These are phyloP conservation scores for Abrus precatorius DNA, from an alignment of 306 rosid species.

Conservation along the genomic window DNA sequence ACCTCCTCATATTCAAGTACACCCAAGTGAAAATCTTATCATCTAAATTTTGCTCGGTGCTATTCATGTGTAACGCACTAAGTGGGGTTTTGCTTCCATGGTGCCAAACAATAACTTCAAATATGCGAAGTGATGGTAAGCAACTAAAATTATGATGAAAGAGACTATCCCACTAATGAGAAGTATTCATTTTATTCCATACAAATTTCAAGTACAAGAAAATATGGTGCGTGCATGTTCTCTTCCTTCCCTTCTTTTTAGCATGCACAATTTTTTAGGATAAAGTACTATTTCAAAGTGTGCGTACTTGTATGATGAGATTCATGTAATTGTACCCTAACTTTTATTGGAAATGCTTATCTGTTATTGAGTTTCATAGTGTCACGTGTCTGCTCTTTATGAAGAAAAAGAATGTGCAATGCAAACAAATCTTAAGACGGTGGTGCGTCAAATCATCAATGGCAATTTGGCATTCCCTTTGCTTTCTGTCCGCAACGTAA, in stretches of 20 bases:
- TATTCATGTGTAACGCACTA: conserved; percentile 55
- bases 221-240: conserved; percentile 45
- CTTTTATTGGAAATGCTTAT: conserved; percentile 43
- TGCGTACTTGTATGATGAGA: conserved; percentile 42
- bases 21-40: conserved; percentile 10
- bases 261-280: conserved; percentile 16
- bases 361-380: conserved; percentile 23
- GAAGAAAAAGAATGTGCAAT: conserved; percentile 5
- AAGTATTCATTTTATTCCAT: conserved; percentile 19
- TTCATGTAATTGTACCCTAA: conserved; percentile 36
- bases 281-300: conserved; percentile 26
- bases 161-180: conserved; percentile 30
- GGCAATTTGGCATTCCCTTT: conserved; percentile 37
- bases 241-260: neutral
- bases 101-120: conserved; percentile 40
- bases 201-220: conserved; percentile 17
- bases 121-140: conserved; percentile 33
- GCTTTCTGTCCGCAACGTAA: conserved; percentile 34
- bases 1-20: conserved; percentile 24
- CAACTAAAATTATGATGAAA: conserved; percentile 50
- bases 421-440: conserved; percentile 44
- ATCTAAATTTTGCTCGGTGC: conserved; percentile 21
- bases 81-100: conserved; percentile 48
- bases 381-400: conserved; percentile 37
- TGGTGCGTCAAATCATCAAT: conserved; percentile 53